Conservation (phyloP, 2,329 filamentous ascomycete genomes). For the Diaporthe sp. region DNA sequence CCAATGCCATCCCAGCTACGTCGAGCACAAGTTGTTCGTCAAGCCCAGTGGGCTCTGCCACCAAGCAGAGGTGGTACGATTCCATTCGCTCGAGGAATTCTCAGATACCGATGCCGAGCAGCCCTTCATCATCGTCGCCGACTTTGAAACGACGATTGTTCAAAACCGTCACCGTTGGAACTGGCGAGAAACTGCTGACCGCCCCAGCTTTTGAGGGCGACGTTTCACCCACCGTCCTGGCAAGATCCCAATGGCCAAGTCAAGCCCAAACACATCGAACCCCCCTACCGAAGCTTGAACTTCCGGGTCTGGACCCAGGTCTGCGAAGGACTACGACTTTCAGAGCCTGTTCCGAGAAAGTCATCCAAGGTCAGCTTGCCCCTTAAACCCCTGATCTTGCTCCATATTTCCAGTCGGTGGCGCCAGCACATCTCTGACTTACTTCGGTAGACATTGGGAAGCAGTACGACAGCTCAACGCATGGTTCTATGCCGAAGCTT, state of each 20-base stretch:
- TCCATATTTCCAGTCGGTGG: too few species aligned
- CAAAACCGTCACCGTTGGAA: neutral
- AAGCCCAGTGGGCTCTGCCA: conserved; percentile 26
- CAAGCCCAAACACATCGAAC: neutral
- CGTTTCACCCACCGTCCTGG: neutral
- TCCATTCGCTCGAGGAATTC: conserved; percentile 35
- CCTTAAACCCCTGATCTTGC: neutral
- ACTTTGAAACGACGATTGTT: conserved; percentile 28
- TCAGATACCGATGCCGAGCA: conserved; percentile 36
- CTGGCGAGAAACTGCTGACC: neutral
- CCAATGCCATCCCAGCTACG: conserved; percentile 15
- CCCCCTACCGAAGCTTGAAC: conserved; percentile 33
- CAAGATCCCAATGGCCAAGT: neutral
- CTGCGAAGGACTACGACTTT: conserved; percentile 22
- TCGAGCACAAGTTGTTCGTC: conserved; percentile 7
- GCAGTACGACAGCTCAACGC: neutral
- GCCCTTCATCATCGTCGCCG: conserved; percentile 5
- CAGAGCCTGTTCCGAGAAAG: conserved; percentile 13
- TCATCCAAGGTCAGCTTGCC: conserved; percentile 8
- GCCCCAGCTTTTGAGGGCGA: neutral
- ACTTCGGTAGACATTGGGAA: neutral
- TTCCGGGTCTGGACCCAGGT: conserved; percentile 34
- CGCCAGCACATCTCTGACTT: neutral
- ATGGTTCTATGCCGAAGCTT: neutral
- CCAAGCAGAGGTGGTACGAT: conserved; percentile 37